Conservation (phyloP, 192 early-diverging fungal species). For the Rhizophagus prolifer region DNA sequence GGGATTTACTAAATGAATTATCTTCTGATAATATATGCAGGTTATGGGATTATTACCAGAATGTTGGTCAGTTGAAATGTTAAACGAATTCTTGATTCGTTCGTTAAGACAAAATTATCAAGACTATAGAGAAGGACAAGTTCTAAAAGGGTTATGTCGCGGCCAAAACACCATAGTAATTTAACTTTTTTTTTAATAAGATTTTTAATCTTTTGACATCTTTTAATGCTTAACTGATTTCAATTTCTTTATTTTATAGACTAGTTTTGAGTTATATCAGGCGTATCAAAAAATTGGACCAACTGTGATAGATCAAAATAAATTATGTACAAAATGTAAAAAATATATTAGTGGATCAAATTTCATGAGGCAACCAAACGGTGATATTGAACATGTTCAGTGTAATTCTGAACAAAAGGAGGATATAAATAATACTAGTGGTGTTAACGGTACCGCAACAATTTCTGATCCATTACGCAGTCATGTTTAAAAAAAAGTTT, state of each 20-base stretch:
- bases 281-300: constrained; percentile 43
- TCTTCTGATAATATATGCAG: constrained; percentile 29
- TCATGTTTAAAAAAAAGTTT: background rate
- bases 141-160: constrained; percentile 47
- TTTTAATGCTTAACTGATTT: constrained; percentile 5
- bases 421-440: no score
- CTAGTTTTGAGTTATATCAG: constrained; percentile 42
- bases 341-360: constrained; percentile 39
- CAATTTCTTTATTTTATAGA: constrained; percentile 24
- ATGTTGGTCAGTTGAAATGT: constrained; percentile 51
- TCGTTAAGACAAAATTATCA: constrained; percentile 50
- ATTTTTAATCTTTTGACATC: background rate
- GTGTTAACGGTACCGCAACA: background rate
- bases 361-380: constrained; percentile 41
- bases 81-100: constrained; percentile 45
- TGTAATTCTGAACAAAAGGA: constrained; percentile 29
- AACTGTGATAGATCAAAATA: constrained; percentile 40
- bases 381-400: constrained; percentile 42
- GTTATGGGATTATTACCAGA: constrained; percentile 50
- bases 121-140: constrained; percentile 45
- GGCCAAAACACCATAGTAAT: constrained; percentile 51
- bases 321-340: constrained; percentile 42
- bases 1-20: background rate
- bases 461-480: background rate
- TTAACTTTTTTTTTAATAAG: background rate